Base-by-base conservation (phyloP, 495 filamentous ascomycete species). In the Penicillium waksmanii region DNA sequence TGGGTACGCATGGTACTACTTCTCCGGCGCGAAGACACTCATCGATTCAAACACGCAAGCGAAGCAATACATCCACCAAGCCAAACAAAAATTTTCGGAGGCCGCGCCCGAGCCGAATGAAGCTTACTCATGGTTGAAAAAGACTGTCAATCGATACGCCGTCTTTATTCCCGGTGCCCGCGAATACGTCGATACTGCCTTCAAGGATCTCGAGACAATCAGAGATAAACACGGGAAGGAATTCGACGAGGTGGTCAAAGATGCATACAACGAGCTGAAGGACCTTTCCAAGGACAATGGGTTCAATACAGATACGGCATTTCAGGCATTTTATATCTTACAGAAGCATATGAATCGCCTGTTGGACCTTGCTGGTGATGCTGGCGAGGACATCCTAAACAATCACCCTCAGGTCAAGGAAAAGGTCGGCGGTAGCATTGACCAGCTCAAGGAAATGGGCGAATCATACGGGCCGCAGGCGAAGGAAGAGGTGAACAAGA, bases 381-480 rank as follows among this genome's bases (percentile, higher is more conserved):
- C 27, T 31, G 27, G 27, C 27, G 27, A 31, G 6, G 27, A 31
- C 0, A 31, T 31, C 6, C 8, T 89, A 36, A 75, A 87, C 50
- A 86, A 87, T 59, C 87, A 89, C 61, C 87, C 88, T 1, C 62
- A 85, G 62, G 61, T 90, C 11, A 87, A 88, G 74, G 81, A 89
- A 66, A 83, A 85, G 73, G 67, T 91, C 31, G 87, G 87, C n/a
- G 83, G 80, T 5, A 81, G 81, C 49, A 70, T 84, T 36, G 77
- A 86, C 35, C 78, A 86, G 67, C 67, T 90, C 44, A 88, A 87
- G 76, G 66, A 85, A 61, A 78, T 88, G 74, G 85, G 83, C 31
- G 80, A 88, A 31, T 66, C 82, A 21, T 85, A 85, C 65, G 88
- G 88, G 0, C 87, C 87, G 0, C 83, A 89, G 62, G 87, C 86